Evolutionary conservation across 108 stramenopile genomes (phyloP).

Genomic region (Craspedostauros australis): DNA sequence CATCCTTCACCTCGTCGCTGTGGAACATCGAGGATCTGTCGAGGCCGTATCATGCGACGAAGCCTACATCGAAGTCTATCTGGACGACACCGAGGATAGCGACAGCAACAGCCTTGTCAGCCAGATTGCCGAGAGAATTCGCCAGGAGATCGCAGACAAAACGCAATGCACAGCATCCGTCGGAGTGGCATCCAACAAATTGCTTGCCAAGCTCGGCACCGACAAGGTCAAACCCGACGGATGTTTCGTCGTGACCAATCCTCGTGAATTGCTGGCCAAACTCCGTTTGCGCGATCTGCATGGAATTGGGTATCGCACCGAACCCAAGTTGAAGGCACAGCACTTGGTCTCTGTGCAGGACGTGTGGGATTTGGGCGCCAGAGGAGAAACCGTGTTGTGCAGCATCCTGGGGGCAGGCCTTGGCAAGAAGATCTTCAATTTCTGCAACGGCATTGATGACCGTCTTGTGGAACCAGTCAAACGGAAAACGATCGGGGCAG

Average conservation of each 20-base stretch:
- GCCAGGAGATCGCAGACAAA: slow-evolving; percentile 54
- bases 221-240: slow-evolving; percentile 87
- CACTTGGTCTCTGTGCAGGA: slow-evolving; percentile 66
- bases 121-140: slow-evolving; percentile 39
- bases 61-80: slow-evolving; percentile 71
- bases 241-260: slow-evolving; percentile 58
- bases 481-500: slow-evolving; percentile 91
- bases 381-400: slow-evolving; percentile 43
- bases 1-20: slow-evolving; percentile 49
- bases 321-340: slow-evolving; percentile 48
- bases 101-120: slow-evolving; percentile 19
- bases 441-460: slow-evolving; percentile 79
- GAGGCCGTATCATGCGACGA: slow-evolving; percentile 93
- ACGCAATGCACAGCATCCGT: slow-evolving; percentile 89
- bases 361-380: slow-evolving; percentile 71
- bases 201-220: slow-evolving; percentile 87
- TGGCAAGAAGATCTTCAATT: slow-evolving; percentile 66
- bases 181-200: slow-evolving; percentile 79
- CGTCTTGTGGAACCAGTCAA: slow-evolving; percentile 61
- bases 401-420: slow-evolving; percentile 59
- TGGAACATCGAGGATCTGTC: slow-evolving; percentile 61
- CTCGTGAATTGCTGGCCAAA: slow-evolving; percentile 43
- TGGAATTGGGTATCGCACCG: slow-evolving; percentile 78
- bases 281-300: slow-evolving; percentile 78
- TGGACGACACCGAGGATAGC: slow-evolving; percentile 24